phyloP scores from a whole-genome alignment of 1,284 basidiomycete species.

The Exobasidium rhododendri region DNA sequence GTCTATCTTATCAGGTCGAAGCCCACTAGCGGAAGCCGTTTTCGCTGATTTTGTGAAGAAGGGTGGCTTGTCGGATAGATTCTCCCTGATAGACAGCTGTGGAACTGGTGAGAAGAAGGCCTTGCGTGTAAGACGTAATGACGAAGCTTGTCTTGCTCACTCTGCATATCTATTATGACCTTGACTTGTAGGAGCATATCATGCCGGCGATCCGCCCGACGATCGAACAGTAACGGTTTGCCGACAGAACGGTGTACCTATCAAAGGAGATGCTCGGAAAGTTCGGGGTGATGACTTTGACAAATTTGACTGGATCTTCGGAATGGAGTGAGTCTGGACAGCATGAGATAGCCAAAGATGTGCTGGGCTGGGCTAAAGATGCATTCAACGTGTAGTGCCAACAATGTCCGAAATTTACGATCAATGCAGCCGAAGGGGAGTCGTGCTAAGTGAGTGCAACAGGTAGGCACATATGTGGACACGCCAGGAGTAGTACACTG shows the following conservation, averaged over 20 bases:
- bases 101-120: conserved; percentile 38
- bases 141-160: background rate
- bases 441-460: conserved; percentile 29
- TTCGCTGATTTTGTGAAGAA: conserved; percentile 33
- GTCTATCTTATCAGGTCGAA: conserved; percentile 7
- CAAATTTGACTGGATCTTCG: conserved; percentile 58
- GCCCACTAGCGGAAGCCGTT: conserved; percentile 35
- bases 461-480: no score
- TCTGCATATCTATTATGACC: no score
- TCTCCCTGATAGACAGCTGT: conserved; percentile 44
- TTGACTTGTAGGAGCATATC: conserved; percentile 1
- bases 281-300: conserved; percentile 54
- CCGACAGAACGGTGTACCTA: conserved; percentile 55
- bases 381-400: conserved; percentile 13
- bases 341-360: background rate
- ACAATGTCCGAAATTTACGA: conserved; percentile 56
- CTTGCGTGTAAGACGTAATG: no score
- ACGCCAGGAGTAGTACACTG: background rate
- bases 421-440: conserved; percentile 45
- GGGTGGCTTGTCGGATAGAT: conserved; percentile 27
- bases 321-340: conserved; percentile 40
- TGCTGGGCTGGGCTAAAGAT: no score
- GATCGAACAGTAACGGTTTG: conserved; percentile 57
- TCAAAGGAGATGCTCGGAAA: conserved; percentile 55
- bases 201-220: conserved; percentile 38